Evolutionary conservation across 345 rosid species (phyloP).

Genomic region (Heritiera littoralis): DNA sequence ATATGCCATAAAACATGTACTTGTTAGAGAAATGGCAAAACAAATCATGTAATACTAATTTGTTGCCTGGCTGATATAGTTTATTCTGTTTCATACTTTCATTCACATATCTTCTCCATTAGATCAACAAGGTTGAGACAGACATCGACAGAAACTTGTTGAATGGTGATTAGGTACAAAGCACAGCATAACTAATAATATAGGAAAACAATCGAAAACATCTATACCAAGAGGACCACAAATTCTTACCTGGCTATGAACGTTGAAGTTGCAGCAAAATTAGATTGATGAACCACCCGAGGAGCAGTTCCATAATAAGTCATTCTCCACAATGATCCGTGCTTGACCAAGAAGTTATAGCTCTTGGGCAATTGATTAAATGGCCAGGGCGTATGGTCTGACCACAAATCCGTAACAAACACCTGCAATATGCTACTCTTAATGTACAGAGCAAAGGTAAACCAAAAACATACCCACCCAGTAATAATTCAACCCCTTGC

Average conservation of each 20-base stretch:
- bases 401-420: slow-evolving; percentile 92
- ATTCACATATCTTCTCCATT: neutral
- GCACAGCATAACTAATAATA: neutral
- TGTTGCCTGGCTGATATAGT: neutral
- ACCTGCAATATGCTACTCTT: slow-evolving; percentile 70
- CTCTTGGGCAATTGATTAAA: slow-evolving; percentile 96
- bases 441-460: slow-evolving; percentile 20
- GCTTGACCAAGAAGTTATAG: slow-evolving; percentile 95
- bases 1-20: neutral
- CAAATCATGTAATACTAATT: neutral
- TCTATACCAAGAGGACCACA: slow-evolving; percentile 9
- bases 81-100: slow-evolving; percentile 4
- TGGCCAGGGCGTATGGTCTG: slow-evolving; percentile 99
- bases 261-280: slow-evolving; percentile 94
- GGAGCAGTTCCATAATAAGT: slow-evolving; percentile 92
- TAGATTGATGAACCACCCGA: slow-evolving; percentile 84
- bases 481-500: slow-evolving; percentile 12
- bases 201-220: neutral
- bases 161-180: neutral
- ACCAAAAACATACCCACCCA: slow-evolving; percentile 20
- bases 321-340: slow-evolving; percentile 88
- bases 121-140: neutral
- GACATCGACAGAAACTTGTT: neutral
- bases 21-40: neutral
- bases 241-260: slow-evolving; percentile 88